A percentile compares a stretch with the other conserved stretches of the same genome.
Conservation (phyloP, 2,329 filamentous ascomycete genomes). For the Diaporthe amygdali region DNA sequence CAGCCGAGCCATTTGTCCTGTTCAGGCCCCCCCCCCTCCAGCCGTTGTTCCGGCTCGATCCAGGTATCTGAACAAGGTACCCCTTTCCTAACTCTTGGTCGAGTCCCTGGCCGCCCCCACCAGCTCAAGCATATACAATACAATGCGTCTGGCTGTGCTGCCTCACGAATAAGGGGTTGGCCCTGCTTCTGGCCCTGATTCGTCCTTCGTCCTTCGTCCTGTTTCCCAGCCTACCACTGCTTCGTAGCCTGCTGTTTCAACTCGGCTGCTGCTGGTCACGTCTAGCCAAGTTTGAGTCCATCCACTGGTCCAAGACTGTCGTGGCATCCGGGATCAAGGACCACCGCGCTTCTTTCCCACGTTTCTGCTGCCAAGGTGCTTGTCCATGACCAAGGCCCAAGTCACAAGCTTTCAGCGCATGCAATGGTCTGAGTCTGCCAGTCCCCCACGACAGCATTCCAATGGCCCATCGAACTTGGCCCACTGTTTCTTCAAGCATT, state of each 20-base stretch:
- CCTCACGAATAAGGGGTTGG: background rate
- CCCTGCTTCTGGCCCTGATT: background rate
- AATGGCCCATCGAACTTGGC: background rate
- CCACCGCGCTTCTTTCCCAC: background rate
- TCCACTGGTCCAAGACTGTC: background rate
- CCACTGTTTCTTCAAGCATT: background rate
- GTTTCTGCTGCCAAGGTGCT: background rate
- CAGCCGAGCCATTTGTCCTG: background rate
- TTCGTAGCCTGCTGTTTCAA: slow-evolving; percentile 1
- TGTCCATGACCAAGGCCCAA: background rate
- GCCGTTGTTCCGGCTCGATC: background rate
- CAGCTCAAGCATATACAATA: background rate
- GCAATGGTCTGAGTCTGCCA: slow-evolving; percentile 10
- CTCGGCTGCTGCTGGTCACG: background rate
- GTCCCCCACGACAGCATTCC: background rate
- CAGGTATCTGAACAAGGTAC: background rate
- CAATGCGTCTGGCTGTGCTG: background rate
- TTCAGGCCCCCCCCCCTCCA: background rate
- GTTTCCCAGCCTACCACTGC: background rate
- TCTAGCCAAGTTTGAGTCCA: background rate
- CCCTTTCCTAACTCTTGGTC: background rate
- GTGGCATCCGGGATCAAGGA: background rate
- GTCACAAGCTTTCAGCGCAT: slow-evolving; percentile 20
- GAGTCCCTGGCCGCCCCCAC: background rate
- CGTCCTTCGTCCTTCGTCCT: background rate